phyloP scores from a whole-genome alignment of 768 basidiomycete genomes.

The Hygrocybe punicea region DNA sequence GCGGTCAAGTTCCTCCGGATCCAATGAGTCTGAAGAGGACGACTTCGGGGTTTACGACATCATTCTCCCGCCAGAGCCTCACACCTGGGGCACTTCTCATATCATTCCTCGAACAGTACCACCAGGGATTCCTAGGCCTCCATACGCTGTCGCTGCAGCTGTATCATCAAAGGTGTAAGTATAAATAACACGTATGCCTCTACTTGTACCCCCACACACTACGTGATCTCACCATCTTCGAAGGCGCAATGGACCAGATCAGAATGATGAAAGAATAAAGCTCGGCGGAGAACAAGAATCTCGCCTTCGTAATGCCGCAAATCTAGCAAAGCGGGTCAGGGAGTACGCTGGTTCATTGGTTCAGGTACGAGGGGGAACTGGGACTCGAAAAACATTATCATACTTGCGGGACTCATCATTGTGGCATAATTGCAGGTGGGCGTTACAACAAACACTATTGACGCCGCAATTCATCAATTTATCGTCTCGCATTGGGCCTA shows the following conservation, averaged over 20 bases:
- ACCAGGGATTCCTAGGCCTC: constrained; percentile 48
- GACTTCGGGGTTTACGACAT: constrained; percentile 55
- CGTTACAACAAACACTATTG: constrained; percentile 72
- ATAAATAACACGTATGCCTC: constrained; percentile 1
- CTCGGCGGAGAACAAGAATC: constrained; percentile 55
- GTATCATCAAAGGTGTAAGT: constrained; percentile 10
- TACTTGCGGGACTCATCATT: not conserved
- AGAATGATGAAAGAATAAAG: constrained; percentile 39
- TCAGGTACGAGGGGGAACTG: constrained; percentile 47
- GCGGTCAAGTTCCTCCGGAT: too few species aligned
- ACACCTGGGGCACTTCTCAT: constrained; percentile 60
- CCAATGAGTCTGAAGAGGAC: not conserved
- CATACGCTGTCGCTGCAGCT: constrained; percentile 42
- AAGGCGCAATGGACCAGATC: not conserved
- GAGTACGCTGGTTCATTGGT: constrained; percentile 53
- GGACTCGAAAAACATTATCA: not conserved
- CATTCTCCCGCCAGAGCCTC: constrained; percentile 65
- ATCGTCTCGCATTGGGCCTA: constrained; percentile 71
- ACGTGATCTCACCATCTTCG: not conserved
- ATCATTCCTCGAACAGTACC: constrained; percentile 60
- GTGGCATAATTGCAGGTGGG: constrained; percentile 49
- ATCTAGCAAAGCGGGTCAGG: constrained; percentile 55
- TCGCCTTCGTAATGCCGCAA: constrained; percentile 51
- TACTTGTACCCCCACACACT: not conserved
- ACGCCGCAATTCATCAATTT: constrained; percentile 66